Evolutionary conservation across 2,329 filamentous ascomycete species (phyloP).

Genomic region (Ophidiomyces ophidiicola): DNA sequence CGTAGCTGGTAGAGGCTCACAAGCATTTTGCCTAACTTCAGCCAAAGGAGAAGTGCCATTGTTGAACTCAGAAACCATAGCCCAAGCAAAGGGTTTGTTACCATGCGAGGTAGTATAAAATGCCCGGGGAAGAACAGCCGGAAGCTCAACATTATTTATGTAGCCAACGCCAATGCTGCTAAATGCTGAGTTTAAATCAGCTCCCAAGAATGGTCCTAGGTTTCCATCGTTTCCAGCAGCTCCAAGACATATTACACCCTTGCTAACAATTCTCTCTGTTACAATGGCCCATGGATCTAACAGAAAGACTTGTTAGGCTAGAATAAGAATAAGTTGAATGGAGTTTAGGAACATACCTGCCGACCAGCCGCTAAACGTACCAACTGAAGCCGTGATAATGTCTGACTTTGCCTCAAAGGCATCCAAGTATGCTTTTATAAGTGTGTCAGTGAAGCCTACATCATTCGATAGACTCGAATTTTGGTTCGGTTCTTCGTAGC

Average conservation of each 20-base stretch:
- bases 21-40: neutral
- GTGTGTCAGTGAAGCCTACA: neutral
- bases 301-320: too few relatives aligned
- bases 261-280: neutral
- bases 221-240: neutral
- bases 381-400: neutral
- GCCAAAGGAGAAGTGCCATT: neutral
- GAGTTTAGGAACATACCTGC: neutral
- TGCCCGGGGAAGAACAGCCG: neutral
- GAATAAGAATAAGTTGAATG: neutral
- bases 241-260: neutral
- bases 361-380: neutral
- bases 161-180: neutral
- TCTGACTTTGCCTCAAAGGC: neutral
- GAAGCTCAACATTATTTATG: neutral
- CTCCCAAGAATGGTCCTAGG: neutral
- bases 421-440: neutral
- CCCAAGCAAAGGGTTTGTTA: neutral
- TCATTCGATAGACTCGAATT: neutral
- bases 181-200: neutral
- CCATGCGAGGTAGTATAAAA: neutral
- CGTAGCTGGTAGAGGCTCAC: neutral
- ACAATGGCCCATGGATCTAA: neutral
- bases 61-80: neutral
- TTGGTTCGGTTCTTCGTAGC: neutral